Percentiles rank a stretch among this genome's conserved stretches.
Evolutionary conservation across 2,329 filamentous ascomycete genomes (phyloP).

Genomic region (Amphichorda felina): DNA sequence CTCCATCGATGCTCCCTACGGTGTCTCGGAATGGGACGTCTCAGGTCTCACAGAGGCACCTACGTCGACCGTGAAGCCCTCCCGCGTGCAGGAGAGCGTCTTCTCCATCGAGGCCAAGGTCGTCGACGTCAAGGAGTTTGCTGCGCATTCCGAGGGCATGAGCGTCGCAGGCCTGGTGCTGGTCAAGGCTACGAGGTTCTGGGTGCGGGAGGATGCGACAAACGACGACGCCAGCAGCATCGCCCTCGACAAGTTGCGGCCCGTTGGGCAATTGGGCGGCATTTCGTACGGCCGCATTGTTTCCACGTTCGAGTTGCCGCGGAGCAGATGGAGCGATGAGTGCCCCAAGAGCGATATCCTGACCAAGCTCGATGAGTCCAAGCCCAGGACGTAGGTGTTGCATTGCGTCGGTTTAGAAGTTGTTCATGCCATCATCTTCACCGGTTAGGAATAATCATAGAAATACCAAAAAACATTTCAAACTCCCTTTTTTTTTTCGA

Average conservation of each 20-base stretch:
- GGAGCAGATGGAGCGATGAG: conserved; percentile 12
- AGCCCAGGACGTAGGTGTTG: too few species aligned
- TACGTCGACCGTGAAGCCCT: conserved; percentile 11
- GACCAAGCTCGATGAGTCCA: conserved; percentile 5
- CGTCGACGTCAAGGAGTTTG: conserved; percentile 15
- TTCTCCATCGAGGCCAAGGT: conserved; percentile 15
- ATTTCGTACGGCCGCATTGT: conserved; percentile 13
- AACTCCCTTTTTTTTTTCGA: too few species aligned
- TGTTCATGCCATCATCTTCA: too few species aligned
- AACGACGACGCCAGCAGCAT: conserved; percentile 11
- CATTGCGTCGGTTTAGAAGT: too few species aligned
- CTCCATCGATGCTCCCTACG: conserved; percentile 62
- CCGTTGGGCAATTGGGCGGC: conserved; percentile 12
- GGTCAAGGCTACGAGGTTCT: conserved; percentile 15
- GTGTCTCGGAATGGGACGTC: conserved; percentile 62
- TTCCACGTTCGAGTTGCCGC: conserved; percentile 13
- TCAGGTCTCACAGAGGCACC: conserved; percentile 33
- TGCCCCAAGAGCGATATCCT: conserved; percentile 7
- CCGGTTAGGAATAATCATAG: too few species aligned
- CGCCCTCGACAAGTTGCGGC: conserved; percentile 10
- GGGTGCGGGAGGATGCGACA: conserved; percentile 14
- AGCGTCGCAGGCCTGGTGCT: conserved; percentile 11
- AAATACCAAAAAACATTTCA: too few species aligned
- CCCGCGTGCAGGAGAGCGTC: conserved; percentile 13
- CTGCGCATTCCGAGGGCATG: conserved; percentile 9